Conservation (phyloP, 2,329 filamentous ascomycete species). For the Clarireedia paspali region DNA sequence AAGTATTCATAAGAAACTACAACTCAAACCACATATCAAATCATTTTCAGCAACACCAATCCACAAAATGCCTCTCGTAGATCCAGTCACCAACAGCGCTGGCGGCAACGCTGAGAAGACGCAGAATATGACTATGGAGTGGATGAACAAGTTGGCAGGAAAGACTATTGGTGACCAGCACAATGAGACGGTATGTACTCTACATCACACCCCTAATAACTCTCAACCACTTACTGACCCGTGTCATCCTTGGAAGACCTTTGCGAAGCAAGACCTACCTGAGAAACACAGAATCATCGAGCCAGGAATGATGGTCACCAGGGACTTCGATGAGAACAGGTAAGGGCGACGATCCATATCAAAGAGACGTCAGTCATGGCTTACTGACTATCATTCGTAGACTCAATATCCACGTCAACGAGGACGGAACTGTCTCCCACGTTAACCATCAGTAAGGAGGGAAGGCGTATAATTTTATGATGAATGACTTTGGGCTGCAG, state of each 20-base stretch:
- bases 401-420: constrained; percentile 51
- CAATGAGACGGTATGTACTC: constrained; percentile 44
- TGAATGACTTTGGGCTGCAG: not conserved
- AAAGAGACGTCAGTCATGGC: too few species aligned
- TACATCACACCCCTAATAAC: not conserved
- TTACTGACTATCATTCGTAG: constrained; percentile 31
- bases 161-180: constrained; percentile 51
- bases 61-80: constrained; percentile 55
- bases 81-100: constrained; percentile 45
- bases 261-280: constrained; percentile 53
- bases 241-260: constrained; percentile 36
- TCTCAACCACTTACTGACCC: constrained; percentile 1
- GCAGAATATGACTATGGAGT: constrained; percentile 42
- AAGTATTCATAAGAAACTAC: not conserved
- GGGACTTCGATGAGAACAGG: constrained; percentile 40
- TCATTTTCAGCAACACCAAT: constrained; percentile 14
- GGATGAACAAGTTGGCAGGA: constrained; percentile 55
- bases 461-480: not conserved
- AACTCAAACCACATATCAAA: constrained; percentile 1
- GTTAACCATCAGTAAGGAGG: constrained; percentile 39
- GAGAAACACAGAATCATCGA: constrained; percentile 47
- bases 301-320: constrained; percentile 50
- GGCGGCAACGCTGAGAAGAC: constrained; percentile 16
- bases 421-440: constrained; percentile 53
- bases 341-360: constrained; percentile 7